Evolutionary conservation across 1,284 basidiomycete genomes (phyloP), one percentile per base, ranked within the genome.

Genomic region (Ganoderma lucidum): DNA sequence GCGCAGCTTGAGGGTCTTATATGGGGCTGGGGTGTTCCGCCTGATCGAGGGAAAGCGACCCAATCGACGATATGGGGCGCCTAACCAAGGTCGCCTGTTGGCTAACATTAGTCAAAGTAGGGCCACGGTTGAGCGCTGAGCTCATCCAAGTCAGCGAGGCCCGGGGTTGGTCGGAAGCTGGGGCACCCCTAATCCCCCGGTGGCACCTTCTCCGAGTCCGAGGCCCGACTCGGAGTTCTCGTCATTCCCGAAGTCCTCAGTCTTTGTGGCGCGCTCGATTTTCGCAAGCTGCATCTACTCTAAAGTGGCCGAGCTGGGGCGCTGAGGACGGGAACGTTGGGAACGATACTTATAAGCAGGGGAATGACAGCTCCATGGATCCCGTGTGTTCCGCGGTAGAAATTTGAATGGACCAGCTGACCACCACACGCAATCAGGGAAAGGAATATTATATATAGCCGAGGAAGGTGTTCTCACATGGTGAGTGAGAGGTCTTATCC

Each of bases 151-250:
- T 53, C 23, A 53, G 48, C 48, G 23, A 56, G 55, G n/a, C n/a
- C n/a, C n/a, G n/a, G n/a, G 55, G 30, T 56, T 56, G 32, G 55
- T 56, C 55, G 55, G 55, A 56, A 51, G 48, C 23, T 51, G 23
- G 48, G 48, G 23, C 10, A 12, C 48, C 48, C 48, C 48, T 51
- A 53, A 28, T 28, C 12, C 48, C 48, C 48, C 48, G 48, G 28
- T 53, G 48, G 23, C 23, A 53, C 48, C 48, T 53, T 51, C 45
- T 48, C 45, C n/a, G 12, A 15, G 35, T 48, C 45, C n/a, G 12
- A 15, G 35, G 35, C 8, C 35, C 35, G 12, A 44, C 39, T 41
- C 10, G 14, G 48, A 51, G 12, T 51, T 53, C 48, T 53, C 23
- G 48, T 53, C 23, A 53, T 28, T 14, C 48, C 48, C 48, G 17